phyloP scores from a whole-genome alignment of 352 stramenopile genomes.

The Globisporangium ultimum region DNA sequence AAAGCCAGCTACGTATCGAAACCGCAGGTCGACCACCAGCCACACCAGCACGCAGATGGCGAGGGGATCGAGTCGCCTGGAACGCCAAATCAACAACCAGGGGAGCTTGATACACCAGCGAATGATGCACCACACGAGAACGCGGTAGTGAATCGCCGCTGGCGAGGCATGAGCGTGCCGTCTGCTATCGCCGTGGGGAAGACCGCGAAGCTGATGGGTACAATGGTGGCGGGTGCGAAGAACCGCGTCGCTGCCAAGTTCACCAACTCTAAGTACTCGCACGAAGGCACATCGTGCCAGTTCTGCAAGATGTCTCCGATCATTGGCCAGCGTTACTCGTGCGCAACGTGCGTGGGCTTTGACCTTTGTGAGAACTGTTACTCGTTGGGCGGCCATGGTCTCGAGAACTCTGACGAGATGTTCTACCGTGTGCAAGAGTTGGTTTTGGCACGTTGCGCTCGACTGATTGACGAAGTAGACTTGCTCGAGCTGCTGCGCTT shows the following conservation, averaged over 20 bases:
- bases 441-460: conserved; percentile 58
- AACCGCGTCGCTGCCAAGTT: conserved; percentile 67
- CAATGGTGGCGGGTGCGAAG: conserved; percentile 62
- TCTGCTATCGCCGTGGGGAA: conserved; percentile 14
- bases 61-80: conserved; percentile 2
- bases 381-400: conserved; percentile 69
- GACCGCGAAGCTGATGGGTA: conserved; percentile 69
- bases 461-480: conserved; percentile 59
- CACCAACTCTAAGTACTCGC: conserved; percentile 60
- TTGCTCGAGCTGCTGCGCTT: conserved; percentile 81
- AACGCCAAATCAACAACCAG: conserved; percentile 8
- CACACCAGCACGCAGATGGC: neutral
- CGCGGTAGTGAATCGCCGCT: conserved; percentile 32
- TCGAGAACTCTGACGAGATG: conserved; percentile 84
- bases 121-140: conserved; percentile 12
- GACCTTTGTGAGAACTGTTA: conserved; percentile 84
- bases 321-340: conserved; percentile 71
- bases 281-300: conserved; percentile 77
- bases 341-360: conserved; percentile 74
- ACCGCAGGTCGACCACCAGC: conserved; percentile 20
- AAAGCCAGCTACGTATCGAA: conserved; percentile 79
- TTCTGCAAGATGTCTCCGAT: conserved; percentile 80
- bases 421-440: conserved; percentile 83
- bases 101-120: conserved; percentile 9
- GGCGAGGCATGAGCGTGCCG: conserved; percentile 44